phyloP scores from a whole-genome alignment of 768 basidiomycete genomes.

The Kwoniella dejecticola region DNA sequence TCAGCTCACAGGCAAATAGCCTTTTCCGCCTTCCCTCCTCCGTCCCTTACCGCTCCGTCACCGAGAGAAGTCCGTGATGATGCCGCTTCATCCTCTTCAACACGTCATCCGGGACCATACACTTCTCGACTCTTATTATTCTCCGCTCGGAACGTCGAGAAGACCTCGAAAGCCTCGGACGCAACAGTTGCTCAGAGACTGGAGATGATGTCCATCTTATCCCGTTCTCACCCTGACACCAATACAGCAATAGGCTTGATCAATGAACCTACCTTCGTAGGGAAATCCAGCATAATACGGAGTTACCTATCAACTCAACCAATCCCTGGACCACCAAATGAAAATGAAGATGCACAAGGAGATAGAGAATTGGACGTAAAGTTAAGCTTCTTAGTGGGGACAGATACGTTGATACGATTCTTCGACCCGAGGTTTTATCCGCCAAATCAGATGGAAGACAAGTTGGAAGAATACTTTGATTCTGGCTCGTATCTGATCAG shows the following conservation, averaged over 20 bases:
- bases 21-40: slow-evolving; percentile 32
- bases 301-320: neutral
- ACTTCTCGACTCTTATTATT: slow-evolving; percentile 77
- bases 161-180: slow-evolving; percentile 69
- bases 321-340: neutral
- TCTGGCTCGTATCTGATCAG: slow-evolving; percentile 69
- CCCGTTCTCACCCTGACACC: slow-evolving; percentile 56
- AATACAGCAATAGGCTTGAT: slow-evolving; percentile 79
- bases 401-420: slow-evolving; percentile 81
- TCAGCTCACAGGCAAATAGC: slow-evolving; percentile 78
- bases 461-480: slow-evolving; percentile 66
- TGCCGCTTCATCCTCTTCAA: neutral
- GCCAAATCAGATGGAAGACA: slow-evolving; percentile 61
- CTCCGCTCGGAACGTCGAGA: slow-evolving; percentile 85
- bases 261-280: slow-evolving; percentile 84
- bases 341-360: neutral
- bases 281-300: slow-evolving; percentile 67
- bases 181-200: slow-evolving; percentile 75
- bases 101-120: slow-evolving; percentile 55
- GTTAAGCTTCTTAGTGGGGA: slow-evolving; percentile 74
- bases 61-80: neutral
- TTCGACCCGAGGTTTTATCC: slow-evolving; percentile 74
- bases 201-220: slow-evolving; percentile 80
- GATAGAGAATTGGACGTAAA: neutral
- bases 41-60: slow-evolving; percentile 9